These are phyloP conservation scores for Peronospora belbahrii DNA, from an alignment of 352 stramenopile genomes.

Conservation along the genomic window DNA sequence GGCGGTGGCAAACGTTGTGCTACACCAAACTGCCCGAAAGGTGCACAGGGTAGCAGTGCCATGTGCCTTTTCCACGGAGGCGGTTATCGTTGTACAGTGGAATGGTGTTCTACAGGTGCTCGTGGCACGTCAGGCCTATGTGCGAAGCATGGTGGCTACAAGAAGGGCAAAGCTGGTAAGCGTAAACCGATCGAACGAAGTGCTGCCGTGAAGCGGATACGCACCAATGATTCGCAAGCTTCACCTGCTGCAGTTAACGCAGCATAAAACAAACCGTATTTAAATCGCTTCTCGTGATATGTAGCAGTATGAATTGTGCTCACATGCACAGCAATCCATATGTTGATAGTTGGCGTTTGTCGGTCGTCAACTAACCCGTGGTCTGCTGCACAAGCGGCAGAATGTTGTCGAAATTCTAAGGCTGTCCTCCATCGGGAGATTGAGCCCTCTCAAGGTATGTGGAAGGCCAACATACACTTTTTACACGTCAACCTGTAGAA, in stretches of 20 bases:
- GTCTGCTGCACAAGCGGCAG: constrained; percentile 67
- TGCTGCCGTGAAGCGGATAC: constrained; percentile 12
- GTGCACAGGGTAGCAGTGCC: constrained; percentile 68
- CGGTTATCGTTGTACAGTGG: constrained; percentile 72
- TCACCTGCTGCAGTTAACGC: constrained; percentile 6
- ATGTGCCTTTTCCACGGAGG: constrained; percentile 80
- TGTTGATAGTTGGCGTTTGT: background rate
- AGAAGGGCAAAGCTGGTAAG: constrained; percentile 35
- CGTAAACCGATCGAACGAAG: constrained; percentile 5
- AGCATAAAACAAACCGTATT: constrained; percentile 27
- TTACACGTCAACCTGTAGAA: background rate
- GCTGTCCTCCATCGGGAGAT: constrained; percentile 83
- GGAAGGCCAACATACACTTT: background rate
- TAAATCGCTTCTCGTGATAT: constrained; percentile 10
- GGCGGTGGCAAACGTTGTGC: constrained; percentile 77
- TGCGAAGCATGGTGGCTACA: constrained; percentile 78
- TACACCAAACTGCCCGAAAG: constrained; percentile 55
- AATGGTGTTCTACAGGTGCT: constrained; percentile 65
- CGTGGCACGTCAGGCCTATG: constrained; percentile 67
- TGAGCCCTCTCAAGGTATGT: constrained; percentile 87
- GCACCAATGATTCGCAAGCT: constrained; percentile 8
- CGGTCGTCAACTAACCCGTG: constrained; percentile 36
- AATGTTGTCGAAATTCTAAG: constrained; percentile 81
- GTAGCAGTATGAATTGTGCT: background rate
- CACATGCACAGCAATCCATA: background rate